Percentiles rank a stretch among this genome's conserved stretches.
Conservation (phyloP, 108 stramenopile genomes). For the Fistulifera pelliculosa region DNA sequence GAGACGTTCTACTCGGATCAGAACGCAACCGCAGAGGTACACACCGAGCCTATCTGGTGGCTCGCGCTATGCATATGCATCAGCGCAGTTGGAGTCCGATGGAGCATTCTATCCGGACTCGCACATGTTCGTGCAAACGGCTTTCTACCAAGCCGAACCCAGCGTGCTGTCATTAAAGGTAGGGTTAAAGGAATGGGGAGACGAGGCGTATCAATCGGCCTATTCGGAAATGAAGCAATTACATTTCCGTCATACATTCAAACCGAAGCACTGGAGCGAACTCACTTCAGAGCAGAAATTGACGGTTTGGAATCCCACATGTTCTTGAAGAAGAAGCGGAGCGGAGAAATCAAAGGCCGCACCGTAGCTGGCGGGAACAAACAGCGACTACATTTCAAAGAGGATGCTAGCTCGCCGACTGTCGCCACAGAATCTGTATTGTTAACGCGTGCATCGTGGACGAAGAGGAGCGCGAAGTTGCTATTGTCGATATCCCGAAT, state of each 20-base stretch:
- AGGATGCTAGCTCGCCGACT: constrained; percentile 30
- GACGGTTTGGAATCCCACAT: constrained; percentile 5
- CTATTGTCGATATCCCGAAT: constrained; percentile 32
- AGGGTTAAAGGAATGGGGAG: too few relatives aligned
- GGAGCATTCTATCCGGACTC: background rate
- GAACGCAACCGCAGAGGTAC: too few relatives aligned
- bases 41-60: too few relatives aligned
- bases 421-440: constrained; percentile 20
- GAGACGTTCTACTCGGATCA: too few relatives aligned
- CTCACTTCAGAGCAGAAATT: constrained; percentile 8
- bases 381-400: constrained; percentile 23
- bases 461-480: constrained; percentile 26
- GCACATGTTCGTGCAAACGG: background rate
- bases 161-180: background rate
- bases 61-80: background rate
- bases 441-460: constrained; percentile 26
- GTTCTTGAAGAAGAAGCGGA: constrained; percentile 16
- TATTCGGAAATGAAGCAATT: constrained; percentile 5
- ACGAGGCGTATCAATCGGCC: too few relatives aligned
- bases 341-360: constrained; percentile 14
- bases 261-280: background rate
- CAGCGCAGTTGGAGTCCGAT: background rate
- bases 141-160: background rate
- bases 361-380: constrained; percentile 26
- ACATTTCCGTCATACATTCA: background rate